These are phyloP conservation scores for Mortierella sp. DNA, from an alignment of 371 early-diverging fungal species.

Conservation along the genomic window DNA sequence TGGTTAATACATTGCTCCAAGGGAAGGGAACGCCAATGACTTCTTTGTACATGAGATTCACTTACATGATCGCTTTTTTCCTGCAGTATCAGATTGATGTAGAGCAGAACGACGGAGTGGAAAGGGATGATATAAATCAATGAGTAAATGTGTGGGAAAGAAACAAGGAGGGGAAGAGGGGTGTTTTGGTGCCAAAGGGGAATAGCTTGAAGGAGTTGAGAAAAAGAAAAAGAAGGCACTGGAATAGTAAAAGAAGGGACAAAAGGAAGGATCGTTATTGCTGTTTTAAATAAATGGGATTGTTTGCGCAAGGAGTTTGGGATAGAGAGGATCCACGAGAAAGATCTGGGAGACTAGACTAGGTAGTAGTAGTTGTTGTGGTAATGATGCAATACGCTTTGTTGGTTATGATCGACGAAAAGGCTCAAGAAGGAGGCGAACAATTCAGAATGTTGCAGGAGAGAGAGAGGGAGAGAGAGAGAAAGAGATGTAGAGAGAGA, in stretches of 20 bases:
- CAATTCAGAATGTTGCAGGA: conserved; percentile 16
- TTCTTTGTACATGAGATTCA: background rate
- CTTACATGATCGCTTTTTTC: background rate
- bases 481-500: too few relatives aligned
- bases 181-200: conserved; percentile 2
- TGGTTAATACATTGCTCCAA: background rate
- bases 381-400: background rate
- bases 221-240: background rate
- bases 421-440: background rate
- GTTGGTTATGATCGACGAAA: background rate
- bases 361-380: background rate
- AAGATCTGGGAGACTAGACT: too few relatives aligned
- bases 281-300: conserved; percentile 6
- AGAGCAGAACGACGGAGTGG: conserved; percentile 9
- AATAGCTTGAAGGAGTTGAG: background rate
- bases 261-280: conserved; percentile 9
- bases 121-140: conserved; percentile 5
- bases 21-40: background rate
- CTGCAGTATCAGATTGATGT: background rate
- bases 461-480: background rate
- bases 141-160: conserved; percentile 4
- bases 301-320: conserved; percentile 6
- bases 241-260: background rate
- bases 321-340: conserved; percentile 5
- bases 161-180: conserved; percentile 12